Conservation (phyloP, 1,139 yeast genomes). For the Geotrichum cucujoidarum region DNA sequence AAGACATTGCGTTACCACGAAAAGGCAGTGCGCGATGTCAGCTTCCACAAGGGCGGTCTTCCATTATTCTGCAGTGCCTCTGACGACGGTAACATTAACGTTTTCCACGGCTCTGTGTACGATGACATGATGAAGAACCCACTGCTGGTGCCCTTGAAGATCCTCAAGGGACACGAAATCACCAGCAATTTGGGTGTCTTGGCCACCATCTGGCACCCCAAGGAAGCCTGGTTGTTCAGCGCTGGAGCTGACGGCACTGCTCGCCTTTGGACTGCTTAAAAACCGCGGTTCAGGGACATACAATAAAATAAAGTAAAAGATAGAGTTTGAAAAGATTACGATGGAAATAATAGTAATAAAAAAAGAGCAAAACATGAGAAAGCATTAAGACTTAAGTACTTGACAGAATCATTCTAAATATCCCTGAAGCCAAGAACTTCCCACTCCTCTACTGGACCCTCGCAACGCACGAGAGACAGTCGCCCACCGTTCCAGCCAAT, state of each 20-base stretch:
- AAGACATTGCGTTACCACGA: conserved; percentile 93
- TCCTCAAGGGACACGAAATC: conserved; percentile 86
- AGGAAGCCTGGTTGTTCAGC: conserved; percentile 96
- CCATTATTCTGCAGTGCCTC: conserved; percentile 96
- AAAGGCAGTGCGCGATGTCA: conserved; percentile 84
- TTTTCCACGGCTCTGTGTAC: conserved; percentile 94
- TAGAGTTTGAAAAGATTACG: not conserved
- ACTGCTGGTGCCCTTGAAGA: conserved; percentile 90
- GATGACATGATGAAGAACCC: conserved; percentile 96
- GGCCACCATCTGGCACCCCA: conserved; percentile 92
- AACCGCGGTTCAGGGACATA: not conserved
- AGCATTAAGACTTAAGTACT: no score
- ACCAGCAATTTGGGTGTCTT: conserved; percentile 82
- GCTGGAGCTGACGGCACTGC: conserved; percentile 99
- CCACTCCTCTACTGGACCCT: conserved; percentile 75
- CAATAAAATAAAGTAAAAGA: not conserved
- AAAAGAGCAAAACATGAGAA: not conserved
- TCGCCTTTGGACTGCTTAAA: conserved; percentile 87
- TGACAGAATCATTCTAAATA: no score
- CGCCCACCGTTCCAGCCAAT: conserved; percentile 63
- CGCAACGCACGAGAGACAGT: conserved; percentile 64
- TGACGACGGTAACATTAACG: conserved; percentile 89
- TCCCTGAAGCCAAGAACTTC: conserved; percentile 50
- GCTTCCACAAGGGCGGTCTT: conserved; percentile 76
- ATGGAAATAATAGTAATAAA: not conserved